Conservation (phyloP, 2,329 filamentous ascomycete species). For the Rhinocladiella similis region DNA sequence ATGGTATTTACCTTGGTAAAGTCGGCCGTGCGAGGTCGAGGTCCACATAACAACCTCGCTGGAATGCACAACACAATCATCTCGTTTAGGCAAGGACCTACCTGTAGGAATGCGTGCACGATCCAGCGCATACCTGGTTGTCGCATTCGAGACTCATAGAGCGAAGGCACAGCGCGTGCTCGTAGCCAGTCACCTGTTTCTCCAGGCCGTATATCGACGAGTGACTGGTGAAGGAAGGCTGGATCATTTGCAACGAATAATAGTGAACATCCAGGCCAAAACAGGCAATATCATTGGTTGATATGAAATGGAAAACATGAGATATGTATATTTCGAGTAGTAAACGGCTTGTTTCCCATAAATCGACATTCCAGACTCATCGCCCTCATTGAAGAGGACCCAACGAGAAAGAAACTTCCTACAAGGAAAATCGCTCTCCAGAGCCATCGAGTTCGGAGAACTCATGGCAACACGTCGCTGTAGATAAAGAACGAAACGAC, state of each 20-base stretch:
- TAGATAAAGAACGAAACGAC: conserved; percentile 55
- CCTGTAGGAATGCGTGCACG: conserved; percentile 19
- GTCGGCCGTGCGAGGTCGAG: conserved; percentile 12
- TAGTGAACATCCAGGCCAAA: too few species aligned
- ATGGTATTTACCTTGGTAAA: conserved; percentile 23
- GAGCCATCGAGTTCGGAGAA: conserved; percentile 56
- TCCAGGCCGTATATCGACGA: not conserved
- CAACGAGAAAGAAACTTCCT: conserved; percentile 71
- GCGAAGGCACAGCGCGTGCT: not conserved
- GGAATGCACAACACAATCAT: conserved; percentile 26
- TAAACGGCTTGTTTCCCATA: conserved; percentile 58
- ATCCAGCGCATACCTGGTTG: conserved; percentile 16
- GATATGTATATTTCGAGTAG: not conserved
- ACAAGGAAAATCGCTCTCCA: conserved; percentile 60
- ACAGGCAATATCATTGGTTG: too few species aligned
- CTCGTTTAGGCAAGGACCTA: conserved; percentile 2
- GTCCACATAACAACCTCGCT: conserved; percentile 19
- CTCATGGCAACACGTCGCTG: conserved; percentile 70
- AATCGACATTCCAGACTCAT: conserved; percentile 70
- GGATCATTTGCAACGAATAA: not conserved
- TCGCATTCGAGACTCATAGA: conserved; percentile 5
- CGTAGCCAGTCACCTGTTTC: not conserved
- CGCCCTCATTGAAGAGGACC: conserved; percentile 70
- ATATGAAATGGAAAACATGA: too few species aligned
- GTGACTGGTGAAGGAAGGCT: not conserved